Evolutionary conservation across 2,329 filamentous ascomycete species (phyloP).

Genomic region (Talaromyces funiculosus): DNA sequence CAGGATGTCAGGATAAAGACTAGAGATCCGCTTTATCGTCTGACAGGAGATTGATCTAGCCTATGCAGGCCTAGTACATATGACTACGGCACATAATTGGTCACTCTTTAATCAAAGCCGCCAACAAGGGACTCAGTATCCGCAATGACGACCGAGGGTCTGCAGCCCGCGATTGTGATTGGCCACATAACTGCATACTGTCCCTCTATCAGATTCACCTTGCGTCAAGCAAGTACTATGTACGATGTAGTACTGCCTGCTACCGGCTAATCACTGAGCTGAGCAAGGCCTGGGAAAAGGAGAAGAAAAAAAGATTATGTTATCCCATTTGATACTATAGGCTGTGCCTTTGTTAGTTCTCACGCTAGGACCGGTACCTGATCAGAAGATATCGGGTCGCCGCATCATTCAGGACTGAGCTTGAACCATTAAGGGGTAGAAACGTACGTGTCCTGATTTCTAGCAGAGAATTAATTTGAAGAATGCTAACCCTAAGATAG

Average conservation of each 20-base stretch:
- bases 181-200: neutral
- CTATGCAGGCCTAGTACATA: neutral
- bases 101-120: too few species aligned
- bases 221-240: constrained; percentile 4
- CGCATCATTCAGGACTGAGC: neutral
- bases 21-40: neutral
- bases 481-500: too few species aligned
- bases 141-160: neutral
- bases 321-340: too few species aligned
- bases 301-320: neutral
- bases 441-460: neutral
- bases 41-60: constrained; percentile 2
- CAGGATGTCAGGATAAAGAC: constrained; percentile 5
- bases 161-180: neutral
- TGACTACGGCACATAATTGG: rapidly evolving
- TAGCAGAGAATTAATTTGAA: neutral
- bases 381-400: neutral
- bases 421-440: neutral
- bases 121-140: neutral
- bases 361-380: neutral
- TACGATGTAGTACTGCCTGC: too few species aligned
- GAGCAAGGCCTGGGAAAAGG: neutral
- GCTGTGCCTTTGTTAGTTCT: neutral
- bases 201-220: neutral
- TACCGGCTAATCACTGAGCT: neutral